phyloP scores from a whole-genome alignment of 2,329 filamentous ascomycete genomes.

The Fusarium stilboides region DNA sequence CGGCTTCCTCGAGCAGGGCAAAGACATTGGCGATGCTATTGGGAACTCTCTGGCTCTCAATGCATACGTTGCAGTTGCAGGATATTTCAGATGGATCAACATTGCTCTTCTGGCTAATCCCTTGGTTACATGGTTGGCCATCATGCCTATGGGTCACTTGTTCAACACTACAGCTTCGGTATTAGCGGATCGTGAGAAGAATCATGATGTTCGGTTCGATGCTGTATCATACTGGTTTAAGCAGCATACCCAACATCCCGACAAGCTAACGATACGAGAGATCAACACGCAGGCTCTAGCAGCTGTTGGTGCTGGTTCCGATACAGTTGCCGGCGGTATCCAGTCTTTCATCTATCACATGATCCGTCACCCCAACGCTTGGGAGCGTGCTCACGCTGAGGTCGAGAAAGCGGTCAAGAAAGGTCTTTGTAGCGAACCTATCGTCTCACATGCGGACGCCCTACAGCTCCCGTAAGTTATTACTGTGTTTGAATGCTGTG shows the following conservation, averaged over 20 bases:
- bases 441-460: conserved; percentile 43
- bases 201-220: conserved; percentile 47
- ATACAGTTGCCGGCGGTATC: conserved; percentile 28
- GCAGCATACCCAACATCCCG: conserved; percentile 31
- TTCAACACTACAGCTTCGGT: conserved; percentile 46
- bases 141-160: conserved; percentile 51
- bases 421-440: conserved; percentile 7
- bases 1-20: conserved; percentile 23
- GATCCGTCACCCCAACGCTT: conserved; percentile 19
- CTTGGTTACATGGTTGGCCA: conserved; percentile 46
- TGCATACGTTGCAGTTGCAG: conserved; percentile 42
- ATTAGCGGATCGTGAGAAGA: conserved; percentile 42
- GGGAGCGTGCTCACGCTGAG: conserved; percentile 12
- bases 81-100: conserved; percentile 47
- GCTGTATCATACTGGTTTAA: conserved; percentile 49
- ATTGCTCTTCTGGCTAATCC: conserved; percentile 50
- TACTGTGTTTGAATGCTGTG: fast-evolving
- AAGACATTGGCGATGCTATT: conserved; percentile 54
- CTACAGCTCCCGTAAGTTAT: conserved; percentile 49
- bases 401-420: conserved; percentile 16
- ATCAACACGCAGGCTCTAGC: conserved; percentile 22
- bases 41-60: conserved; percentile 37
- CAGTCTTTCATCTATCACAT: conserved; percentile 35
- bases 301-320: conserved; percentile 23
- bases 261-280: conserved; percentile 27